Evolutionary conservation across 768 basidiomycete genomes (phyloP), one percentile per base, ranked within the genome.

Genomic region (Tricholomella constricta): DNA sequence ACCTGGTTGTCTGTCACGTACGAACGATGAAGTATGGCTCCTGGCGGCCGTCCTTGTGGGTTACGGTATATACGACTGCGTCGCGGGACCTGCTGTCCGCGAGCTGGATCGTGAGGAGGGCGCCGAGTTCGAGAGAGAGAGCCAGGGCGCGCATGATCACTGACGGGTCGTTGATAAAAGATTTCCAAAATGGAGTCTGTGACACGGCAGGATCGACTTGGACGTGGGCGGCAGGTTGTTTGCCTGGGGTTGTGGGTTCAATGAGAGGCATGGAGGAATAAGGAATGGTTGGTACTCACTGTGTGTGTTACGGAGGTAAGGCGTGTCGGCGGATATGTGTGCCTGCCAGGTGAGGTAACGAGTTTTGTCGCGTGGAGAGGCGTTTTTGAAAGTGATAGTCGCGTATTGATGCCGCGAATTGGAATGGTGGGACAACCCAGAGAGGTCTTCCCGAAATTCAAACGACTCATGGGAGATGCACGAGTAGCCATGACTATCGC

Each of bases 61-160:
- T 36, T 17, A 49, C 41, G 4, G 26, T 42, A 23, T 58, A 58
- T 25, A 54, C 22, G 45, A 58, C 48, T 6, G 45, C 42, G 11
- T 43, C 22, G 10, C 17, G 12, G 8, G 27, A 29, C 15, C 45
- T 26, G 41, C 45, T 19, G 41, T 62, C 55, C 26, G 64, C 54
- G 31, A 66, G 20, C 32, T 65, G 57, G 45, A 78, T 67, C 5
- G 69, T 73, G 43, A 78, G 57, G 12, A 70, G 54, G 7, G 69
- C 48, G 10, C 69, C 72, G 6, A 72, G 62, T 57, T 77, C 76
- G 25, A 78, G 57, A 6, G 77, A 76, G 36, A 72, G 63, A 4
- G 73, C 69, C 7, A 78, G 66, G 10, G 75, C 74, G 23, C 69
- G 65, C 17, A 72, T 64, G 19, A 78, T 62, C 22, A 72, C 68